Evolutionary conservation across 1,284 basidiomycete species (phyloP), one percentile per base, ranked within the genome.

Genomic region (Apiotrichum gracile): DNA sequence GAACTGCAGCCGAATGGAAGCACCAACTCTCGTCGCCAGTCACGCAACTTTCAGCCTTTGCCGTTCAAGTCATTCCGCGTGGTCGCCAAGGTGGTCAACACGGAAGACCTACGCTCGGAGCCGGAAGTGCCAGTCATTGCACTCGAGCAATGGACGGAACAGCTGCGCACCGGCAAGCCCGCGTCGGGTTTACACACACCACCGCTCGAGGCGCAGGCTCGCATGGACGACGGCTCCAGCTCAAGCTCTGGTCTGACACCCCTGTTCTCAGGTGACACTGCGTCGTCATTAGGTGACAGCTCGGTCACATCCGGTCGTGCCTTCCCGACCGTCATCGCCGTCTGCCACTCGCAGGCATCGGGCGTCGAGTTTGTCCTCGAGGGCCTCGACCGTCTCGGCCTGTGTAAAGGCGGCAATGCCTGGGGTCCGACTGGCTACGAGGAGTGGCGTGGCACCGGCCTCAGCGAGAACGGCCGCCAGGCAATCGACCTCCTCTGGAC

Each of bases 361-460:
- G 74, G 74, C 19, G 74, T 76, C 41, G 74, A 76, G 52, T 76
- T 76, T 53, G 74, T 76, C 14, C 58, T 76, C 22, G 74, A 76
- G 50, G 74, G 74, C 34, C 52, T 74, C 48, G 74, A 76, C 57
- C 62, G 74, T 27, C 55, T 76, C 8, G 74, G 73, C 17, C 58
- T 74, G 51, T 76, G 74, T 54, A 63, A 65, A 41, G 74, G 74
- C 27, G 65, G 69, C 52, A 68, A 64, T 8, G 72, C 74, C 5
- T 76, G 74, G 74, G 74, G 74, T 26, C 70, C 73, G 13, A 76
- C 70, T 10, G 73, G 73, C 7, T 76, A 76, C 55, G 74, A 74
- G 59, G 74, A 76, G 54, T 76, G 72, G 71, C 51, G 72, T 49
- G 74, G 72, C 3, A 70, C 63, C 13, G 74, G 74, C 1, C 51